Conservation (phyloP, 2,329 filamentous ascomycete genomes). For the Epichloe gansuensis region DNA sequence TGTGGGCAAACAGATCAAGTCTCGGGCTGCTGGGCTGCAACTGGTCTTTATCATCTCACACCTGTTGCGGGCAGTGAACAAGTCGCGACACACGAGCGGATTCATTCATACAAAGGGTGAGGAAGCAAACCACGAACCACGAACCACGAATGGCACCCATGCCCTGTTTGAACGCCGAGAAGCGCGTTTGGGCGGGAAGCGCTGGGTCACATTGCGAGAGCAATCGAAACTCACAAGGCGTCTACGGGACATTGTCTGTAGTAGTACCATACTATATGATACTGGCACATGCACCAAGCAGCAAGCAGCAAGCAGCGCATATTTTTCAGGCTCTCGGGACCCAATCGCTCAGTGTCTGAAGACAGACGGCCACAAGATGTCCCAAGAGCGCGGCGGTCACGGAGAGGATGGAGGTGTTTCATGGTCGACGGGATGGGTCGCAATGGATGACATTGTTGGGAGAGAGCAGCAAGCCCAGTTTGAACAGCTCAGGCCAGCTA, state of each 20-base stretch:
- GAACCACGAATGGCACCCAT: background rate
- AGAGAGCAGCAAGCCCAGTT: background rate
- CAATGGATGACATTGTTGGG: background rate
- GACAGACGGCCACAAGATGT: background rate
- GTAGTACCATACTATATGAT: too few relatives aligned
- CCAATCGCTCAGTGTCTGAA: background rate
- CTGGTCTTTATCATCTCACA: slow-evolving; percentile 1
- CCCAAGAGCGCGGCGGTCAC: background rate
- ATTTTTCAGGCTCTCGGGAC: background rate
- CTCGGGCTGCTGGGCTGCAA: background rate
- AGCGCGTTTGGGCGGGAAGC: background rate
- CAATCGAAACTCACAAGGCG: background rate
- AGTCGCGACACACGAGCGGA: background rate
- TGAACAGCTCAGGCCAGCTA: background rate
- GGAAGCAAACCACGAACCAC: slow-evolving; percentile 1
- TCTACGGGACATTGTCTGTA: background rate
- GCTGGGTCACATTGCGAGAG: background rate
- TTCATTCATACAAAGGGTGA: background rate
- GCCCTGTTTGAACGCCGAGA: background rate
- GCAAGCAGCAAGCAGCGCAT: background rate
- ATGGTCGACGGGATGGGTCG: background rate
- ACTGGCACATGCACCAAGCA: background rate
- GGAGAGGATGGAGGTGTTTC: slow-evolving; percentile 1
- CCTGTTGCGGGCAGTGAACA: slow-evolving; percentile 1
- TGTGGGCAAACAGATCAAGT: background rate